Base-by-base conservation (phyloP, 1,284 basidiomycete species). In the Heterobasidion annosum region DNA sequence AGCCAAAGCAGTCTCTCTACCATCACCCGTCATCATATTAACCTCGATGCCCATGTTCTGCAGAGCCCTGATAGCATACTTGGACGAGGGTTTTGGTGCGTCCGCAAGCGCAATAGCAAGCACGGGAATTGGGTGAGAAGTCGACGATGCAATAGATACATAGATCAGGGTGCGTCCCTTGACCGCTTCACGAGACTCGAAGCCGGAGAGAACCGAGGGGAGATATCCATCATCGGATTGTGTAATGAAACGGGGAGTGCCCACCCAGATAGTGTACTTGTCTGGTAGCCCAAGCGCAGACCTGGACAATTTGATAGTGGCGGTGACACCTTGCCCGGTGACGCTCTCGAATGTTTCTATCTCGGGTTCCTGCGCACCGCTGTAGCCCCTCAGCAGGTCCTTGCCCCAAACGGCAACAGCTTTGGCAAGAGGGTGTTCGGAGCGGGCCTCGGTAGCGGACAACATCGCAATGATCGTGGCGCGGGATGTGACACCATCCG, bases 361-460 rank as follows among this genome's bases (percentile, higher is more conserved):
- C 40, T 73, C 67, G 1, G 70, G 61, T 15, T 65, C 59, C 15
- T 68, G 62, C 1, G 76, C 60, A 18, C 73, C 69, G 8, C 73
- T 67, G 12, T 77, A 73, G 10, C 95, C 69, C 12, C n/a, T 40
- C n/a, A 40, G 37, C 0, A 82, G 64, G 34, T 88, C 83, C 64
- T 83, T 88, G 33, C 88, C 91, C 68, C 93, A 89, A 0, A 78
- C 70, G 0, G 94, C 89, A 47, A 98, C 83, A 4, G 97, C 95
- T 64, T 92, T 88, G 2, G 94, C 97, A 10, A 99, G 81, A 0
- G 97, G 96, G 67, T 99, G 97, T 67, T 99, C 97, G 0, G 94
- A 98, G 54, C 85, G 83, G 3, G 88, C 84, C 69, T 99, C 97
- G 0, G 92, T 87, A 0, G 88, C 85, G 12, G 87, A 82, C 46